Evolutionary conservation across 2,329 filamentous ascomycete genomes (phyloP).

Genomic region (Cladophialophora exuberans): DNA sequence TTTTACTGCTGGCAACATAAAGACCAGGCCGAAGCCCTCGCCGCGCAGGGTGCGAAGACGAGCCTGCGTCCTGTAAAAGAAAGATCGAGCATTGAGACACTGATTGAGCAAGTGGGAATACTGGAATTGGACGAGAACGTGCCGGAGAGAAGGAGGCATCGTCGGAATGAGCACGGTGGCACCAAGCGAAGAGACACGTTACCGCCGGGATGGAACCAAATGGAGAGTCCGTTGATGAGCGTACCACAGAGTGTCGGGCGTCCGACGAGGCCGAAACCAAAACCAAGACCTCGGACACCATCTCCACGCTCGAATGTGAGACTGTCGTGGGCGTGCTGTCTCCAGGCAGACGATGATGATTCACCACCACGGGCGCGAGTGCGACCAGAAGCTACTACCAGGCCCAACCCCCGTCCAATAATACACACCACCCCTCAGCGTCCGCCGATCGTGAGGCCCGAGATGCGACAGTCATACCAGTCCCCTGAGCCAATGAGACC

Average conservation of each 20-base stretch:
- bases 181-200: constrained; percentile 34
- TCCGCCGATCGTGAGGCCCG: constrained; percentile 5
- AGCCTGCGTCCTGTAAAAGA: constrained; percentile 62
- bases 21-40: constrained; percentile 68
- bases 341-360: constrained; percentile 29
- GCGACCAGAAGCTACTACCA: neutral
- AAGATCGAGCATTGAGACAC: constrained; percentile 81
- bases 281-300: constrained; percentile 5
- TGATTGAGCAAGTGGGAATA: constrained; percentile 77
- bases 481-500: constrained; percentile 22
- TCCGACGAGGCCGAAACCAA: constrained; percentile 27
- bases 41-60: constrained; percentile 52
- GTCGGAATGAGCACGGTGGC: constrained; percentile 26
- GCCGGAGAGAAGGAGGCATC: constrained; percentile 29
- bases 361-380: constrained; percentile 16
- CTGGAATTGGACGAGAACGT: constrained; percentile 60
- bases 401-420: neutral
- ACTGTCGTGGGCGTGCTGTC: constrained; percentile 32
- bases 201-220: constrained; percentile 49
- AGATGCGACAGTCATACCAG: constrained; percentile 17
- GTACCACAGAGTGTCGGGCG: constrained; percentile 42
- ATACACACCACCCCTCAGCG: neutral
- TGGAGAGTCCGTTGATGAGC: constrained; percentile 50
- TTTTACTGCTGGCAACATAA: constrained; percentile 96
- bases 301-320: constrained; percentile 32